Evolutionary conservation across 2,329 filamentous ascomycete species (phyloP), one percentile per base, ranked within the genome.

Genomic region (Sarocladium strictum): DNA sequence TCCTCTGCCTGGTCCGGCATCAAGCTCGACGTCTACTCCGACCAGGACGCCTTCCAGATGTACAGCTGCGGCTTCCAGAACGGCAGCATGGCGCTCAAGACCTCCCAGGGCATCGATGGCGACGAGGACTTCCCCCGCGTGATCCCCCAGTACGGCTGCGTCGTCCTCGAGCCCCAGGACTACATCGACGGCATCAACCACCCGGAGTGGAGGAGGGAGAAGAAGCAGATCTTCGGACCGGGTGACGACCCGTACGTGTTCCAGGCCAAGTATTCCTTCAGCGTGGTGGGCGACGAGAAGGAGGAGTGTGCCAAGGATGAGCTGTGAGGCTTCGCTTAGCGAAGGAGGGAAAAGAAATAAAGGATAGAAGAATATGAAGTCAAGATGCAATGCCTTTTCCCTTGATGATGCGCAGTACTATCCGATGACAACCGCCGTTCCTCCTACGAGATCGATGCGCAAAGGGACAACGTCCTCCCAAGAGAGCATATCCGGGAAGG

Each of bases 111-210:
- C 15, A 72, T 87, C 3, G 69, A 75, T 58, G 70, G 79, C 57
- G 59, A 79, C 57, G 58, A 70, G 1, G 70, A 73, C 29, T 80
- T 84, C 61, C 80, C 83, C 3, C 76, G 85, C 35, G 80, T 80
- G 7, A 86, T 90, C 24, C 78, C 82, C 55, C 68, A 92, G 74
- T 90, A 91, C 65, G 91, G 90, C 29, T 97, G 93, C 69, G 65
- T 96, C 24, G 93, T 96, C 50, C 80, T 97, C 69, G 93, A 97
- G 74, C 89, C 94, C 12, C 83, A 97, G 76, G 91, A 94, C 68
- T 97, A 85, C 82, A 96, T 97, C 65, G 92, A 96, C 67, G 91
- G 80, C 24, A 94, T 97, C 72, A 97, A 96, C 72, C 82, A 95
- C 62, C 92, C 92, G 0, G 82, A 90, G 69, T 97, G 93, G 93